phyloP scores from a whole-genome alignment of 2,329 filamentous ascomycete species.

The Trichoderma oligosporum region DNA sequence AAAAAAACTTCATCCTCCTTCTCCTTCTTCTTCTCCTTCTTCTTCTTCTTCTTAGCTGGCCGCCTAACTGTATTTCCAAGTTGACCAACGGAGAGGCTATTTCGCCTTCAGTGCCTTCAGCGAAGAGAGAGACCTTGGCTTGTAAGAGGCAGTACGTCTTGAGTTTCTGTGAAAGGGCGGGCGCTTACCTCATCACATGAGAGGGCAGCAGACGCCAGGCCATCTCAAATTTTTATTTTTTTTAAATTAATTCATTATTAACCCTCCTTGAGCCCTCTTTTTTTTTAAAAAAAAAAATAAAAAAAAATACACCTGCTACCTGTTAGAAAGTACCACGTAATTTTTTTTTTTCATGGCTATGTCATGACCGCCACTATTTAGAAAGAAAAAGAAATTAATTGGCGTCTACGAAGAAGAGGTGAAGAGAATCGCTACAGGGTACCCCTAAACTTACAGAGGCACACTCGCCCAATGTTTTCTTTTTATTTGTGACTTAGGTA shows the following conservation, averaged over 20 bases:
- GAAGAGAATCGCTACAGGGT: not conserved
- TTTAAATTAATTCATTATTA: not conserved
- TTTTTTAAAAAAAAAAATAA: not conserved
- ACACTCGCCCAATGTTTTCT: too few species aligned
- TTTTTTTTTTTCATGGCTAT: not conserved
- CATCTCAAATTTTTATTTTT: conserved; percentile 1
- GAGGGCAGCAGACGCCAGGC: conserved; percentile 21
- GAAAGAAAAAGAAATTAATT: not conserved
- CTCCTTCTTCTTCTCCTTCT: too few species aligned
- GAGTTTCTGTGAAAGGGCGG: conserved; percentile 6
- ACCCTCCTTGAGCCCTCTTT: not conserved
- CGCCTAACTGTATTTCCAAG: not conserved
- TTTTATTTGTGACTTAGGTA: too few species aligned
- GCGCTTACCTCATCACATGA: conserved; percentile 30
- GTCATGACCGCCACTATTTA: not conserved
- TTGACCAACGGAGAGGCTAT: conserved; percentile 4
- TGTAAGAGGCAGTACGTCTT: conserved; percentile 19
- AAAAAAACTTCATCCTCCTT: too few species aligned
- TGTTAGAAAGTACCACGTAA: not conserved
- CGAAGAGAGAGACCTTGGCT: too few species aligned
- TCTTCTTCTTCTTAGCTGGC: not conserved
- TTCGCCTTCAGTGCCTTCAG: too few species aligned
- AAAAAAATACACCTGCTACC: not conserved
- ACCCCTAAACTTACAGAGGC: too few species aligned
- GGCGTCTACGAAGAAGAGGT: conserved; percentile 1